Conservation (phyloP, 164 flowering plant genomes). For the Dillenia turbinata region DNA sequence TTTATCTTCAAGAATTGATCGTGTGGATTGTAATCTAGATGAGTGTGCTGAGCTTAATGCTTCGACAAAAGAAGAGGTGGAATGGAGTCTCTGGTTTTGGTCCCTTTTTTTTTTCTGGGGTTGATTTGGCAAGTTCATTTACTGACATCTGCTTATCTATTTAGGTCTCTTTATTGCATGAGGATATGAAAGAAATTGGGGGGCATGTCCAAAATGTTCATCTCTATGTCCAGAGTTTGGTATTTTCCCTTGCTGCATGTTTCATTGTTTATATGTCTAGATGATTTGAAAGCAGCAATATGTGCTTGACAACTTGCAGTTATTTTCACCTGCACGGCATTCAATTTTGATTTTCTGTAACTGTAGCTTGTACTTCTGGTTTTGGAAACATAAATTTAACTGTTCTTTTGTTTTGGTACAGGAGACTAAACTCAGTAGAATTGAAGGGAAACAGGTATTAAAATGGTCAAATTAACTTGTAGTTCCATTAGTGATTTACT, state of each 20-base stretch:
- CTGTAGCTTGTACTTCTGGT: not conserved
- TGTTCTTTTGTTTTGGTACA: conserved; percentile 22
- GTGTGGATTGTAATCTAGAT: conserved; percentile 44
- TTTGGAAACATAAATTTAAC: conserved; percentile 9
- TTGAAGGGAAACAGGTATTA: conserved; percentile 74
- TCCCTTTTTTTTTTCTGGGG: not conserved
- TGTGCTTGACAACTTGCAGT: not conserved
- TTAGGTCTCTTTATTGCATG: conserved; percentile 46
- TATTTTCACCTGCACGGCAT: not conserved
- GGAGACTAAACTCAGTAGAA: conserved; percentile 54
- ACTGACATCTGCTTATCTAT: not conserved
- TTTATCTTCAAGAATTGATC: conserved; percentile 58
- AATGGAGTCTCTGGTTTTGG: conserved; percentile 4
- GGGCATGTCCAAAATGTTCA: conserved; percentile 45
- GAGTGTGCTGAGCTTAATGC: conserved; percentile 38
- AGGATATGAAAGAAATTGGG: conserved; percentile 27
- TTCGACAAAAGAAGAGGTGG: conserved; percentile 56
- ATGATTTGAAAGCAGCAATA: too few relatives aligned
- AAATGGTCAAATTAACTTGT: not conserved
- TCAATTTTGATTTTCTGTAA: not conserved
- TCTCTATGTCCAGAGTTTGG: conserved; percentile 53
- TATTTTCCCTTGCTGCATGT: conserved; percentile 15
- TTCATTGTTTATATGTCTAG: not conserved
- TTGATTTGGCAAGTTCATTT: conserved; percentile 4
- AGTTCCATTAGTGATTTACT: not conserved